A percentile compares a stretch with the other conserved stretches of the same genome.
Conservation (phyloP, 805 yeast species). For the Lachancea dasiensis region DNA sequence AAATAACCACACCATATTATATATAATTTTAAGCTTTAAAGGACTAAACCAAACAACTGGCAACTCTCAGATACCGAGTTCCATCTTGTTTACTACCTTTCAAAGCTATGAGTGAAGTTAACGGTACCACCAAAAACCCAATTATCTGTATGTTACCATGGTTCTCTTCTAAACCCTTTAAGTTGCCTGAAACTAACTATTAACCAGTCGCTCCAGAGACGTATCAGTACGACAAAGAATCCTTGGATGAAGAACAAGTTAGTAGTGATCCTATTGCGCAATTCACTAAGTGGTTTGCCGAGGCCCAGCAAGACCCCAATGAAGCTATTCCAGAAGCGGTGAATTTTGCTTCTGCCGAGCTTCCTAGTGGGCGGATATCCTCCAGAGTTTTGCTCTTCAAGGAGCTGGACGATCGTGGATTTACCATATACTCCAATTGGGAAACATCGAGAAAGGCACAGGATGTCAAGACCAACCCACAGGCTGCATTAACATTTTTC, state of each 20-base stretch:
- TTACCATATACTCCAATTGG: constrained; percentile 90
- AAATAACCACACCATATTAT: too few species aligned
- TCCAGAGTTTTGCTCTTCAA: constrained; percentile 81
- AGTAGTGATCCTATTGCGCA: constrained; percentile 61
- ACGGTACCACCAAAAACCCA: constrained; percentile 5
- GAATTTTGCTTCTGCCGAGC: constrained; percentile 81
- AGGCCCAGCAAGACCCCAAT: constrained; percentile 49
- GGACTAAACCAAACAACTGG: not conserved
- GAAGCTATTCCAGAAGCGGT: constrained; percentile 74
- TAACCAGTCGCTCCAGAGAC: constrained; percentile 76
- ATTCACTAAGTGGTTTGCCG: constrained; percentile 79
- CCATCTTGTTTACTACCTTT: not conserved
- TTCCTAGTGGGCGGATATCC: constrained; percentile 88
- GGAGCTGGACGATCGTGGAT: constrained; percentile 81
- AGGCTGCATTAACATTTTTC: constrained; percentile 81
- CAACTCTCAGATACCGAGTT: not conserved
- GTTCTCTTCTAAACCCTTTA: not conserved
- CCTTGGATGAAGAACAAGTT: constrained; percentile 50
- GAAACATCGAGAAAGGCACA: constrained; percentile 72
- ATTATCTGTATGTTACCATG: constrained; percentile 7
- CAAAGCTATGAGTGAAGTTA: not conserved
- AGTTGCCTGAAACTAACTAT: constrained; percentile 16
- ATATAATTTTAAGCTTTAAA: too few species aligned
- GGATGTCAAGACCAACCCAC: constrained; percentile 66
- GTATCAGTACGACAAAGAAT: constrained; percentile 72